These are phyloP conservation scores for Pseudogymnoascus sp. DNA, from an alignment of 2,329 filamentous ascomycete species.

Conservation along the genomic window DNA sequence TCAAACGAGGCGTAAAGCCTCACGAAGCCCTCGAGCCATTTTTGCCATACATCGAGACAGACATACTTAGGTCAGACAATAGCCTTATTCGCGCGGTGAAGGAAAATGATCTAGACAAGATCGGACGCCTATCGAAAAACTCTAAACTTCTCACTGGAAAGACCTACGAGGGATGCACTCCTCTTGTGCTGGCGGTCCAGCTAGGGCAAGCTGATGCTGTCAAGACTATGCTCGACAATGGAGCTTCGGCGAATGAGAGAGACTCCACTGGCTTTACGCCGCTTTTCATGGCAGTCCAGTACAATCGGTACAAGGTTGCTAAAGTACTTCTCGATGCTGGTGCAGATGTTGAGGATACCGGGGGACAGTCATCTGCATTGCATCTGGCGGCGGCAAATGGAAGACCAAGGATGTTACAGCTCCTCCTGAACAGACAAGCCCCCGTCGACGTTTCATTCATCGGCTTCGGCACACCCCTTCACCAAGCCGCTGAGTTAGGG, in stretches of 20 bases:
- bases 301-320: background rate
- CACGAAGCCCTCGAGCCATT: background rate
- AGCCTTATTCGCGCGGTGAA: background rate
- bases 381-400: background rate
- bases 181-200: background rate
- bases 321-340: background rate
- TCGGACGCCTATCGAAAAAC: background rate
- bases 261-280: background rate
- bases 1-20: background rate
- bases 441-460: background rate
- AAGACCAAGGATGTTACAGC: background rate
- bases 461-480: background rate
- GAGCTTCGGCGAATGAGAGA: background rate
- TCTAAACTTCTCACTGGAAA: background rate
- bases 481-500: background rate
- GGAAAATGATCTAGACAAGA: background rate
- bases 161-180: background rate
- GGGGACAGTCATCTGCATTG: background rate
- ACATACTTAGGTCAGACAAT: background rate
- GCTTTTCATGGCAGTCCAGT: background rate
- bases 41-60: background rate
- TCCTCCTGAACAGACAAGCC: background rate
- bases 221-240: background rate
- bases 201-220: background rate
- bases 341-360: background rate